Evolutionary conservation across 345 rosid genomes (phyloP), one percentile per base, ranked within the genome.

Genomic region (Citrus medica): DNA sequence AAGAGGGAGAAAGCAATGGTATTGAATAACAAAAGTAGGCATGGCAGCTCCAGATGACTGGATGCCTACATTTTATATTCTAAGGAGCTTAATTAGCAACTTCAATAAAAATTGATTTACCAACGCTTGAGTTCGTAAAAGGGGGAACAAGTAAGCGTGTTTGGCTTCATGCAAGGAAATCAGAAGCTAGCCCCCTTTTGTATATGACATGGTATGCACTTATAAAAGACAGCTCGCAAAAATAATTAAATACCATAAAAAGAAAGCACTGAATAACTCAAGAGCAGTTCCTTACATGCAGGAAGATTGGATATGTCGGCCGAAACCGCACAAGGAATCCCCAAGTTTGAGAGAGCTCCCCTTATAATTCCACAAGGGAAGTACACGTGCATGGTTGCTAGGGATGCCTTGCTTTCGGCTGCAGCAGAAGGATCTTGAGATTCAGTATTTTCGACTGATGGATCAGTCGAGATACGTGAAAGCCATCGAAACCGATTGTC

Each of bases 281-380:
- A 73, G 59, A 65, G 67, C 55, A 73, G 73, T 35, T 75, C 88
- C 97, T 91, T 76, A 95, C 97, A 95, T 2, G 97, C 93, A 46
- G 98, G 99, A 79, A 92, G 98, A 84, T 88, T 92, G 46, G 98
- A 94, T 59, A 96, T 90, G 72, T 96, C 99, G 2, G 98, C 98
- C 17, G 99, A 92, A 76, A 96, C 99, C 6, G 97, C 98, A 78
- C 98, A 96, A 68, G 97, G 92, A 60, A 94, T 94, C 79, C 99
- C 99, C 85, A 96, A 85, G 83, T 94, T 96, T 19, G 99, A 96
- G 77, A 96, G 97, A 35, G 95, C 99, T 69, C 98, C 99, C 78
- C 97, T 87, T 74, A 96, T 94, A 74, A 96, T 94, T 76, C 99
- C 98, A 82, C 98, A 94, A 1, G 99, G 98, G 71, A 94, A 94